Percentiles rank a stretch among this genome's conserved stretches.
These are phyloP conservation scores for Saccharomyces hybrid DNA, from an alignment of 1,139 yeast species.

Conservation along the genomic window DNA sequence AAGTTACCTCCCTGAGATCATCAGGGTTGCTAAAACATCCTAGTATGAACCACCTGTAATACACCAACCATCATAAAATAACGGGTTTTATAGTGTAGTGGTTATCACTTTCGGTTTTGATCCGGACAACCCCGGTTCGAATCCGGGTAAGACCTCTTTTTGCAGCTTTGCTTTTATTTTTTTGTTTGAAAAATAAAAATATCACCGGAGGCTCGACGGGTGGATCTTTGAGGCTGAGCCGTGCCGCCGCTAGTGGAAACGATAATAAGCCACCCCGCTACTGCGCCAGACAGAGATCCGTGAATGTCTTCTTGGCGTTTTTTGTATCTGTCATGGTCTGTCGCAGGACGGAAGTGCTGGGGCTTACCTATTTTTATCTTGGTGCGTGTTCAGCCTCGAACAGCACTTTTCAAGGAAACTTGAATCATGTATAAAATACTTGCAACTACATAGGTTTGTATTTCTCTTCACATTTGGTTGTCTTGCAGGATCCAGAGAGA, in stretches of 20 bases:
- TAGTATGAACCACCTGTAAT: too few species aligned
- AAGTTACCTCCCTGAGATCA: too few species aligned
- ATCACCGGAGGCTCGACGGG: not conserved
- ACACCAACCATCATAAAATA: not conserved
- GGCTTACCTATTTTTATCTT: not conserved
- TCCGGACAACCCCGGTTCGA: conserved; percentile 93
- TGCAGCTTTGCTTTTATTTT: conserved; percentile 14
- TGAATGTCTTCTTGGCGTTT: not conserved
- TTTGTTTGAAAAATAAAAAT: not conserved
- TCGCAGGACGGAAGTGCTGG: not conserved
- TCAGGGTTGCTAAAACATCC: too few species aligned
- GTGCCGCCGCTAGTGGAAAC: not conserved
- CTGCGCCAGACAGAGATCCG: not conserved
- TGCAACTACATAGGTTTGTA: not conserved
- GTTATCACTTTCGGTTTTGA: conserved; percentile 63
- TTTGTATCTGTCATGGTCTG: not conserved
- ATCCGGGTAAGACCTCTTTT: conserved; percentile 82
- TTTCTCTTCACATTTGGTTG: not conserved
- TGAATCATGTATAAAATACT: not conserved
- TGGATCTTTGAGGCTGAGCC: not conserved
- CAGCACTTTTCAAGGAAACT: not conserved
- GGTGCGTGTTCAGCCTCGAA: not conserved
- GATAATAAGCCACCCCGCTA: not conserved
- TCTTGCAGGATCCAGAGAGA: not conserved
- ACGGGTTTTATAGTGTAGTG: conserved; percentile 47